Conservation (phyloP, 179 eudicot species). For the Heliamphora pulchella region DNA sequence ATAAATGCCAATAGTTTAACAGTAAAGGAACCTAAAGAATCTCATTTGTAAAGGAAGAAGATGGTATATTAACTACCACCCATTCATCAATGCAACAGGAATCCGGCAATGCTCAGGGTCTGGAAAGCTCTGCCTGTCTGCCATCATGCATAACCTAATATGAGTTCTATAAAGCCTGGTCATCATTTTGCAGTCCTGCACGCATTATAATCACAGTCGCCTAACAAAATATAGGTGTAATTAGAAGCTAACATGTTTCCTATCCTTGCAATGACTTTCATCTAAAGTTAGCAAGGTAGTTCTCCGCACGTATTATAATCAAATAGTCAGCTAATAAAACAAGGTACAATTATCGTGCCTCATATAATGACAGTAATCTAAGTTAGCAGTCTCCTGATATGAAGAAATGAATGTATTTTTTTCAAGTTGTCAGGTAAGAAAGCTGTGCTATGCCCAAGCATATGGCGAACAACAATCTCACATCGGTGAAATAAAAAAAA, state of each 20-base stretch:
- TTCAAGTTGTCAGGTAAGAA: not conserved
- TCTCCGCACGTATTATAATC: too few relatives aligned
- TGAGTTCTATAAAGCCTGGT: not conserved
- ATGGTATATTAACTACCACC: not conserved
- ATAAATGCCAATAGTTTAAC: not conserved
- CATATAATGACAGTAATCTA: not conserved
- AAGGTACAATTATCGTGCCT: not conserved
- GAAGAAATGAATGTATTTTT: not conserved
- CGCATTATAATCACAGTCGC: not conserved
- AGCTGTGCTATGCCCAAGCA: not conserved
- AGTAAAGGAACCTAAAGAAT: not conserved
- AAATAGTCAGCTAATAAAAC: not conserved
- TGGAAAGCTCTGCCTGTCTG: not conserved
- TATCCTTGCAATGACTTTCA: not conserved
- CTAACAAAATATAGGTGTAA: not conserved
- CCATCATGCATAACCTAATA: not conserved
- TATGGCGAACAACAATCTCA: not conserved
- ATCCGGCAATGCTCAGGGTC: not conserved
- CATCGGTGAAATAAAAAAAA: too few relatives aligned
- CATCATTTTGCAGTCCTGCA: not conserved
- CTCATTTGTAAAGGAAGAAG: not conserved
- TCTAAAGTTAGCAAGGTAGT: not conserved
- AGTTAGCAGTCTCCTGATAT: not conserved
- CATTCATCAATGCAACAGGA: not conserved
- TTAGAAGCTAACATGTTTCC: constrained; percentile 5